Percentiles rank a stretch among this genome's conserved stretches.
These are phyloP conservation scores for Pyrenochaeta sp. DNA, from an alignment of 2,329 filamentous ascomycete genomes.

Conservation along the genomic window DNA sequence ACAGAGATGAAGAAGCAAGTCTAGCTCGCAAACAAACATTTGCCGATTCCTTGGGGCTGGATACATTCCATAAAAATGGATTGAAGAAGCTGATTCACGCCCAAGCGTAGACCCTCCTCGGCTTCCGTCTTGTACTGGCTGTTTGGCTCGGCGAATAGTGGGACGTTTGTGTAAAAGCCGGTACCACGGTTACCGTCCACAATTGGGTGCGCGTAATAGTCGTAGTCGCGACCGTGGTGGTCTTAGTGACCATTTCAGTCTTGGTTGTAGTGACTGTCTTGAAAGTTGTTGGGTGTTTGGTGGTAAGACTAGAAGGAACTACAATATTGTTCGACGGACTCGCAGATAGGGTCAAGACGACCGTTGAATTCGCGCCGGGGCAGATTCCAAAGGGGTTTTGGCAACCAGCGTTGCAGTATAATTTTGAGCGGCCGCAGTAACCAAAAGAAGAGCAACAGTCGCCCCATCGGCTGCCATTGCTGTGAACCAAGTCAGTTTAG, in stretches of 20 bases:
- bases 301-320: no score
- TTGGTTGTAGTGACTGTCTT: neutral
- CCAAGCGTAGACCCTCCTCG: no score
- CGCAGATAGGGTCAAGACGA: neutral
- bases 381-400: slow-evolving; percentile 11
- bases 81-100: no score
- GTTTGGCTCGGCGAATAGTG: no score
- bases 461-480: neutral
- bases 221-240: neutral
- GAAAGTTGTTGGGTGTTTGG: neutral
- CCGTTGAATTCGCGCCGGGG: neutral
- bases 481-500: no score
- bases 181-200: neutral
- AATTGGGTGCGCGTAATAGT: neutral
- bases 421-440: slow-evolving; percentile 11
- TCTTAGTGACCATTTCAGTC: neutral
- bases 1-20: no score
- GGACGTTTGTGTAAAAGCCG: no score
- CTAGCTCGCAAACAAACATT: no score
- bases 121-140: no score
- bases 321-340: neutral
- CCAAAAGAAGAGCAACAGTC: slow-evolving; percentile 9
- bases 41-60: no score
- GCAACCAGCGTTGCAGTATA: slow-evolving; percentile 33
- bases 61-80: no score